Evolutionary conservation across 2,329 filamentous ascomycete species (phyloP), one percentile per base, ranked within the genome.

Genomic region (Paecilomyces fulvus): DNA sequence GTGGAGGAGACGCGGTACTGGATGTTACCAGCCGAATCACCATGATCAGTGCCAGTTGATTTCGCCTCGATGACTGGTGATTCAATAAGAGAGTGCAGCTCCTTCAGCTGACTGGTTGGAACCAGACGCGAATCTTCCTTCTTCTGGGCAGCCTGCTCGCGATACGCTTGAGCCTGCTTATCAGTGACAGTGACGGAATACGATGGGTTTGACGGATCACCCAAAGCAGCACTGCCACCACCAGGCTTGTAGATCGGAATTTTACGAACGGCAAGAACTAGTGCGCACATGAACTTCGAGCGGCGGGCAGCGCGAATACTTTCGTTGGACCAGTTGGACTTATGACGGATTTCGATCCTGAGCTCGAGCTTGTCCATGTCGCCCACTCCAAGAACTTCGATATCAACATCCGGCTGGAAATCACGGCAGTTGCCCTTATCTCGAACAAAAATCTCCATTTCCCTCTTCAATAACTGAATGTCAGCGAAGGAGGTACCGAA

Each of bases 231-330:
- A 59, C 75, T 77, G 56, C 86, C 89, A 58, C 88, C 91, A 46
- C 87, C 91, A 56, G 92, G 92, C 20, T 79, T 85, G 64, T 90
- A 82, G 67, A 99, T 92, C 9, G 92, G 92, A 17, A 99, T 81
- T 75, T 87, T 91, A 74, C 90, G 89, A 57, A 96, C 77, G 3
- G 92, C 91, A 8, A 91, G 74, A 3, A 94, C 86, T 57, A 99
- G 79, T 0, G 94, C 94, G 68, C 92, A 96, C 85, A 97, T 95
- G 76, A 99, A 97, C 74, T 96, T 97, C 70, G 89, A 95, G 59
- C 92, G 86, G 54, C 92, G 85, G 6, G 87, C 82, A 17, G 87
- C 86, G 46, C 92, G 88, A 46, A 96, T 81, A 1, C 83, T 80
- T 63, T 96, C 92, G 73, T 96, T 91, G 63, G 90, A 84, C 89